phyloP scores from a whole-genome alignment of 164 flowering plant species.

The Dillenia suffruticosa region DNA sequence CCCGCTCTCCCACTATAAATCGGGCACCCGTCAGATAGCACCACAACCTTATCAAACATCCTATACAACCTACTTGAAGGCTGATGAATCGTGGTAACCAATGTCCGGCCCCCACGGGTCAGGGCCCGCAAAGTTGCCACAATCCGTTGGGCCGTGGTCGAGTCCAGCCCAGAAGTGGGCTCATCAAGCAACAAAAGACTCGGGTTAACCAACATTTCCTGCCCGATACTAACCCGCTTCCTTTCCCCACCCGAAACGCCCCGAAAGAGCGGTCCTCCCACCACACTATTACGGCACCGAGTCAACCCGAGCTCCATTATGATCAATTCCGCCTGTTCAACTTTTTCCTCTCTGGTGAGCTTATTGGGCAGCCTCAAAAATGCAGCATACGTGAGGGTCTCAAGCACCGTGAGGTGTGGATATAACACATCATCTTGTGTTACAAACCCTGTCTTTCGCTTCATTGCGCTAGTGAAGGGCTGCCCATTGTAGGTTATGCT shows the following conservation, averaged over 20 bases:
- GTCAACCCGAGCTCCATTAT: slow-evolving; percentile 63
- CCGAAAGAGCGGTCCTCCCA: slow-evolving; percentile 69
- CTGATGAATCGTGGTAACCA: slow-evolving; percentile 85
- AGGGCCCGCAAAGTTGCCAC: slow-evolving; percentile 52
- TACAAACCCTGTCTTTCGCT: slow-evolving; percentile 72
- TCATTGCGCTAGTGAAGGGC: slow-evolving; percentile 53
- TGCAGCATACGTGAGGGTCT: slow-evolving; percentile 72
- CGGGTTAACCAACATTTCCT: slow-evolving; percentile 91
- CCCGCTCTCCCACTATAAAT: slow-evolving; percentile 62
- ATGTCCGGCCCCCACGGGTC: slow-evolving; percentile 75
- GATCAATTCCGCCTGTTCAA: slow-evolving; percentile 57
- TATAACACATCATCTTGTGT: slow-evolving; percentile 83
- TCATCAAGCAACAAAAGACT: slow-evolving; percentile 80
- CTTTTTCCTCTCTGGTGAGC: slow-evolving; percentile 48
- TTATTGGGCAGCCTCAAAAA: slow-evolving; percentile 60
- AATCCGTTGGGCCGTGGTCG: slow-evolving; percentile 81
- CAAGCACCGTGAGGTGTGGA: slow-evolving; percentile 82
- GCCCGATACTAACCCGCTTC: slow-evolving; percentile 94
- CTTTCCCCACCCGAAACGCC: slow-evolving; percentile 93
- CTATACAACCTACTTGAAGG: slow-evolving; percentile 76
- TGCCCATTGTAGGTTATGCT: slow-evolving; percentile 60
- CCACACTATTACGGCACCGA: slow-evolving; percentile 47
- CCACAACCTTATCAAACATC: slow-evolving; percentile 84
- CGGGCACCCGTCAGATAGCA: slow-evolving; percentile 70
- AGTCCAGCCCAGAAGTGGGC: slow-evolving; percentile 94